Base-by-base conservation (phyloP, 2,329 filamentous ascomycete genomes). In the Alternaria consortialis region DNA sequence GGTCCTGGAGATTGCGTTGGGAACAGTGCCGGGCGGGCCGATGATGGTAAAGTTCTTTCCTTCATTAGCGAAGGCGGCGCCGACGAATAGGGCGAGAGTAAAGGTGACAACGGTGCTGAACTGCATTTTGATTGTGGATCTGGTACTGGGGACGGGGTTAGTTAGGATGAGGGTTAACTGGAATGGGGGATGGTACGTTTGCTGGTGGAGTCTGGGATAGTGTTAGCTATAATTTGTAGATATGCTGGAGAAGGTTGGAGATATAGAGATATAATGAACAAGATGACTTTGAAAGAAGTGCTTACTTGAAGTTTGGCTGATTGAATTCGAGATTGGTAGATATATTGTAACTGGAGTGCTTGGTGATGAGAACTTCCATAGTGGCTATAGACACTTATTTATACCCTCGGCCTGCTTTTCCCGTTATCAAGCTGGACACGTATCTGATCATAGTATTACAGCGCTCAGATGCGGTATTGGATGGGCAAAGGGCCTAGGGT, bases 81-180 rank as follows among this genome's bases (percentile, higher is more conserved):
- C 39, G 7, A 29, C 12, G 40, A 57, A 42, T 12, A 53, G 27
- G 17, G 58, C 29, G 15, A 60, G 4, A 20, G 27, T 20, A 23
- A 29, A 4, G 40, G 17, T 12, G 53, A 57, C 5, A 23, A 34
- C 2, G n/a, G 40, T n/a, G n/a, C 29, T 15, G 40, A 29, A 17
- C 11, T 60, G 58, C 58, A 60, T 60, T 32, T 42, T 39, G 13
- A n/a, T 23, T n/a, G 40, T 39, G 23, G 32, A 17, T 7, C 36
- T 17, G 27, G 3, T 25, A 32, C 42, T 20, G n/a, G 2, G 20
- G 5, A 15, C 27, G 17, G 20, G 23, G 27, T 20, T 7, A 39
- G 46, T 23, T 32, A 40, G 20, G 20, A 15, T 37, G 15, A 2
- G 20, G 29, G 9, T 7, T 12, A 4, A 12, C n/a, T 7, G 27